Base-by-base conservation (phyloP, 352 stramenopile genomes). In the Globisporangium radiosum region DNA sequence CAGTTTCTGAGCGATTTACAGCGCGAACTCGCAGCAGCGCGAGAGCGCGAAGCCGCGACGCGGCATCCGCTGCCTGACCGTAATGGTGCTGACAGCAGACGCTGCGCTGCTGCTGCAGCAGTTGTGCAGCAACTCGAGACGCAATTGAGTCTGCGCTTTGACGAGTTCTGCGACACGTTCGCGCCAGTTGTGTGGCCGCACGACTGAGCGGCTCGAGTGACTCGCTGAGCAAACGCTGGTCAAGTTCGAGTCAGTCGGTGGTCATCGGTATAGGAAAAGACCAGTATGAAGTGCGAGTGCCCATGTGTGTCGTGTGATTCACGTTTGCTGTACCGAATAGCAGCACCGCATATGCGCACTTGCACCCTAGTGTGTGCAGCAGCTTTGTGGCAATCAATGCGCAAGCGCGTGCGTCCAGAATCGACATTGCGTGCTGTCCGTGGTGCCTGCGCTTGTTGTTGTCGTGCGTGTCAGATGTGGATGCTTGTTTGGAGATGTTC, bases 131-230 rank as follows among this genome's bases (percentile, higher is more conserved):
- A 63, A n/a, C 54, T 88, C 47, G 81, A 91, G 59, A 71, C 77
- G n/a, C 65, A 71, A 5, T 62, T 91, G 7, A 71, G 77, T 54
- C 38, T 73, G 54, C 61, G 57, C 19, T 91, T 91, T 45, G 79
- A 88, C 55, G 65, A 71, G 47, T 87, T 90, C 59, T 91, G 81
- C 64, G 79, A 89, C 57, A 57, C 62, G 0, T 78, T 72, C 43
- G 49, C 75, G 54, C 81, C 81, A 10, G 73, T 84, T 5, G 65
- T 88, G 58, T 91, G 81, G 81, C 81, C 81, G 14, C 54, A 65
- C 52, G 60, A 65, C 42, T 57, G 42, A 45, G 40, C 37, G 37
- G 25, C 54, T 47, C n/a, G 15, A 45, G 14, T 43, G 44, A 25
- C 25, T 25, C 25, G 25, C 25, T 25, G 25, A 25, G 25, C 25